Base-by-base conservation (phyloP, 2,329 filamentous ascomycete genomes). In the Calonectria multiphialidica region DNA sequence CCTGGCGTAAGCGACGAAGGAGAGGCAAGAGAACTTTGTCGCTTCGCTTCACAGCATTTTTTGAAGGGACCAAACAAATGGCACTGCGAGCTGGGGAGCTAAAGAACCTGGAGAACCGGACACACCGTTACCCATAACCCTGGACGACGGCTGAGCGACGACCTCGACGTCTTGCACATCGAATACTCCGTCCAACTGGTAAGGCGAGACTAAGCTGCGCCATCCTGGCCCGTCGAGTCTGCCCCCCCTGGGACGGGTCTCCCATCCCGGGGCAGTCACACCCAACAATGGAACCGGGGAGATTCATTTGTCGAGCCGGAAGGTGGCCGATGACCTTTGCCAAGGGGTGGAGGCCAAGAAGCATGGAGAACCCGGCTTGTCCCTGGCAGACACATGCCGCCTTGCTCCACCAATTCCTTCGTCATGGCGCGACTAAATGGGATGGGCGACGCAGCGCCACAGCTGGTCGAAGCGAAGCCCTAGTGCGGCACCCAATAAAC, bases 31-130 rank as follows among this genome's bases (percentile, higher is more conserved):
- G 47, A 63, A 66, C 61, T 63, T 23, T 21, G 45, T 62, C 63
- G 49, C 57, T 49, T 65, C 64, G 57, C 50, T 61, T 35, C 57
- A 73, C 50, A 59, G 71, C 61, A 33, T 35, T 30, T 57, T 55
- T 30, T n/a, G n/a, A 18, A 28, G 12, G 42, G 59, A 44, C 42
- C 42, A 35, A 55, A 28, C 6, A 21, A 63, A 62, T 59, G 28
- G 25, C 28, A 50, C 42, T 55, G 42, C 30, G 28, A n/a, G 57
- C 44, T 37, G 57, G 33, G n/a, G 40, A 50, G 25, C 33, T 44
- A 53, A 64, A 59, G 70, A 65, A 66, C 49, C 49, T 59, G 62
- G 68, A 61, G 66, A 68, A 70, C 40, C n/a, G 67, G 53, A 23
- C 37, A 18, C 35, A 40, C 13, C 15, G 37, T 30, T 55, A 25